Evolutionary conservation across 1,139 yeast species (phyloP).

Genomic region (Ogataea hybrid): DNA sequence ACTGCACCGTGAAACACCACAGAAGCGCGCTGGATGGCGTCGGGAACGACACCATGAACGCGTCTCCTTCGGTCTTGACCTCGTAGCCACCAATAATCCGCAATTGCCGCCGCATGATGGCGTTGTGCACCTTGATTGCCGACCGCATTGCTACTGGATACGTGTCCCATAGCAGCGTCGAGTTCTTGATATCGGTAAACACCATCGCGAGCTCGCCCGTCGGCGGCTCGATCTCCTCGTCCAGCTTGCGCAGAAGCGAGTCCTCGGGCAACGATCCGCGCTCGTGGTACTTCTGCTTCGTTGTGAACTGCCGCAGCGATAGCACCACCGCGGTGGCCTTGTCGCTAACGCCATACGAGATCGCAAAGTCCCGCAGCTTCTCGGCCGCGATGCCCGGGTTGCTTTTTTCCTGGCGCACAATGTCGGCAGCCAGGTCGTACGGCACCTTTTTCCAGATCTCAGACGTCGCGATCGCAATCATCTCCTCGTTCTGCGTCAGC

Average conservation of each 20-base stretch:
- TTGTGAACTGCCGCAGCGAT: slow-evolving; percentile 50
- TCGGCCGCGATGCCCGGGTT: slow-evolving; percentile 94
- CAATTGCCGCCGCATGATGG: slow-evolving; percentile 89
- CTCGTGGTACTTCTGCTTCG: slow-evolving; percentile 49
- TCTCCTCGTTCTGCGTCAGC: slow-evolving; percentile 71
- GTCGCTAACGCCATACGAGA: slow-evolving; percentile 85
- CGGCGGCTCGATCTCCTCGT: slow-evolving; percentile 94
- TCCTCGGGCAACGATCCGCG: slow-evolving; percentile 63
- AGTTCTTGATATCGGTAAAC: slow-evolving; percentile 94
- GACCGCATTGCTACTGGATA: slow-evolving; percentile 94
- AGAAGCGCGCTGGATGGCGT: slow-evolving; percentile 85
- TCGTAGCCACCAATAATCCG: slow-evolving; percentile 96
- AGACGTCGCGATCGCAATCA: slow-evolving; percentile 81
- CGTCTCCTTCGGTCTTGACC: slow-evolving; percentile 99
- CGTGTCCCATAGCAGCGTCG: slow-evolving; percentile 91
- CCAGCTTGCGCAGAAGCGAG: slow-evolving; percentile 75
- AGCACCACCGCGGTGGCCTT: slow-evolving; percentile 84
- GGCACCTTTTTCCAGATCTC: slow-evolving; percentile 85
- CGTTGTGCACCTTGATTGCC: slow-evolving; percentile 91
- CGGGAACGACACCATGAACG: slow-evolving; percentile 97
- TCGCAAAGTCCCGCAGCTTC: slow-evolving; percentile 88
- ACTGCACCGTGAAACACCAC: slow-evolving; percentile 95
- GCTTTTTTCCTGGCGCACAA: slow-evolving; percentile 75
- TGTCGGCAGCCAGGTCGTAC: slow-evolving; percentile 85
- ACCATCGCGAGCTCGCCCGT: slow-evolving; percentile 93